Evolutionary conservation across 345 rosid species (phyloP), one percentile per base, ranked within the genome.

Genomic region (Melastoma malabathricum): DNA sequence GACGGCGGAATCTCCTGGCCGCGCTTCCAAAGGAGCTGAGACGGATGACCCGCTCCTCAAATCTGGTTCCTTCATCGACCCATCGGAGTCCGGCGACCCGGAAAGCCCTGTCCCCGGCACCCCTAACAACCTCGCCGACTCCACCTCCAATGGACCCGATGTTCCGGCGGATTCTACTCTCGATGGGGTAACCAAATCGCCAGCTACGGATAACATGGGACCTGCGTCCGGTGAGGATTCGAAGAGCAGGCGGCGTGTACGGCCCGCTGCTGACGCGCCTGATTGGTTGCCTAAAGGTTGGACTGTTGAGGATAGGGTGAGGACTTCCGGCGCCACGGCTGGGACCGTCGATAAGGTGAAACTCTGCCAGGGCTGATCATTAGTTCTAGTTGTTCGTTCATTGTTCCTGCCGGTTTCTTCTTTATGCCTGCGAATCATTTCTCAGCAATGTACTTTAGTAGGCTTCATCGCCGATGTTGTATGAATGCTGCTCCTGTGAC

Each of bases 301-400:
- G 98, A 10, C 44, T 31, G 72, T 92, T 16, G 90, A 84, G 68
- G 93, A 80, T 15, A 73, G 77, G 67, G 77, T 79, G 64, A 66
- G 95, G 68, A 56, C 57, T 50, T 71, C 85, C 22, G 96, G 98
- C 6, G 87, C 69, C 0, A 82, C 84, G 3, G 95, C 96, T 50
- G 98, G 96, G 38, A 6, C 60, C 0, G 59, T 73, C 0, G 96
- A 90, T 60, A 90, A 67, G 95, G 98, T 86, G 44, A 39, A 31
- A 31, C 38, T 31, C 38, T 31, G 10, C 9, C 38, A 9, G 38
- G 38, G 38, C 38, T 31, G 38, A 31, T 31, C 38, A 9, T 3
- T 31, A 20, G 22, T 72, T 44, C 23, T 18, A 34, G 7, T 7
- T 20, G 20, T 12, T 16, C 54, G 48, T 56, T 16, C 54, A 27